Conservation (phyloP, 768 basidiomycete genomes). For the Tephrocybe sp. region DNA sequence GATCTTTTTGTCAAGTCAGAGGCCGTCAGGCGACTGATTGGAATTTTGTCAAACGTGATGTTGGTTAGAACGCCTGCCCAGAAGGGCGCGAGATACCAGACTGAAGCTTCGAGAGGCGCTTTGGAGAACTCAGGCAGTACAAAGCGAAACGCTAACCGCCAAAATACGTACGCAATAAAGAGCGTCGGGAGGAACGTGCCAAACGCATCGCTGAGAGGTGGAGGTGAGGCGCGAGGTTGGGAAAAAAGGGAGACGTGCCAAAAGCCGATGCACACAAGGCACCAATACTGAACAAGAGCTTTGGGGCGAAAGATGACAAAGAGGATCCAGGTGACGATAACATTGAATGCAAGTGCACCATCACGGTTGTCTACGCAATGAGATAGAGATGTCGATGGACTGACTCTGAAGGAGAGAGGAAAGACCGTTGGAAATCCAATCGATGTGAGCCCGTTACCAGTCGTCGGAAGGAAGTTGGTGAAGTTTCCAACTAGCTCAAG, state of each 20-base stretch:
- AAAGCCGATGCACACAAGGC: constrained; percentile 78
- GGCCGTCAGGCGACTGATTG: constrained; percentile 72
- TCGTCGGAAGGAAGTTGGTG: constrained; percentile 61
- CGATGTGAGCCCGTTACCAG: constrained; percentile 63
- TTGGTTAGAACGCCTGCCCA: constrained; percentile 81
- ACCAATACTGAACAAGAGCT: constrained; percentile 71
- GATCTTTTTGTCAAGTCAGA: constrained; percentile 64
- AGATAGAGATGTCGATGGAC: constrained; percentile 43
- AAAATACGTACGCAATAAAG: constrained; percentile 79
- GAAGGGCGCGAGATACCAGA: constrained; percentile 76
- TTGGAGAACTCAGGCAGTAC: constrained; percentile 67
- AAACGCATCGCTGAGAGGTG: constrained; percentile 71
- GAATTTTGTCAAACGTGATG: constrained; percentile 68
- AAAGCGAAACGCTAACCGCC: constrained; percentile 74
- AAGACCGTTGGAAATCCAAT: constrained; percentile 75
- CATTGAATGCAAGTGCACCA: constrained; percentile 71
- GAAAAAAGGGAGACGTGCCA: constrained; percentile 86
- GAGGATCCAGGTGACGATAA: constrained; percentile 62
- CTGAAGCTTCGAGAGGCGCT: constrained; percentile 67
- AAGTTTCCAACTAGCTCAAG: constrained; percentile 72
- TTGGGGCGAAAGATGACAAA: constrained; percentile 75
- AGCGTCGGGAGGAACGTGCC: constrained; percentile 74
- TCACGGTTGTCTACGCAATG: constrained; percentile 74
- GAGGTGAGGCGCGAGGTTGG: constrained; percentile 66
- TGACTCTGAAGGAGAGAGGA: constrained; percentile 67